Conservation (phyloP, 1,139 yeast species). For the Debaryomyces udenii region DNA sequence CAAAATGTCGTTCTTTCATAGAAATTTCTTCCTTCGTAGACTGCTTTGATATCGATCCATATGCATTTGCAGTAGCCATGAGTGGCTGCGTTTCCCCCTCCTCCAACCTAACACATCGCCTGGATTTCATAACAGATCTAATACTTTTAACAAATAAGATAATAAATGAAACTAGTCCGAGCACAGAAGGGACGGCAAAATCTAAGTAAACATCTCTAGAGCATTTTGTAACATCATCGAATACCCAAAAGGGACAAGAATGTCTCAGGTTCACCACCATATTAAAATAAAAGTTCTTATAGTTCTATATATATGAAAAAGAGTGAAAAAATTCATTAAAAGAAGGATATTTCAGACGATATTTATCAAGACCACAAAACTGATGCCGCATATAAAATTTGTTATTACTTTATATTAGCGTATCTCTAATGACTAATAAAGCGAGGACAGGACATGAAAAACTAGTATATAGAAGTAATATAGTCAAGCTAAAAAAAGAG, state of each 20-base stretch:
- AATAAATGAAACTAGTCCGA: slow-evolving; percentile 35
- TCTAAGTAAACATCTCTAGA: slow-evolving; percentile 32
- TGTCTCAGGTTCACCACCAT: slow-evolving; percentile 1
- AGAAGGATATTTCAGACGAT: slow-evolving; percentile 3
- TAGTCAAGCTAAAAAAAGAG: too few relatives aligned
- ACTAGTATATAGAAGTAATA: too few relatives aligned
- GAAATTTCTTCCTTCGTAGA: slow-evolving; percentile 14
- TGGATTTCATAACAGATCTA: slow-evolving; percentile 17
- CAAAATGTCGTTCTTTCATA: slow-evolving; percentile 54
- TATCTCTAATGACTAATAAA: slow-evolving; percentile 4
- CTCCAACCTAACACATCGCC: slow-evolving; percentile 11
- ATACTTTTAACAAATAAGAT: slow-evolving; percentile 29
- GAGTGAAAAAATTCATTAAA: background rate
- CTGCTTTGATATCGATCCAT: slow-evolving; percentile 28
- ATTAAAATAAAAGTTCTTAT: background rate
- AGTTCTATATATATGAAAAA: background rate
- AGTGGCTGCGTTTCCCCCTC: slow-evolving; percentile 35
- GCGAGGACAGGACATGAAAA: too few relatives aligned
- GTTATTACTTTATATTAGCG: background rate
- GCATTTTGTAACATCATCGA: slow-evolving; percentile 51
- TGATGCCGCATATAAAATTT: slow-evolving; percentile 8
- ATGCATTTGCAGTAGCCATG: slow-evolving; percentile 34
- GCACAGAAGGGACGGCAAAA: slow-evolving; percentile 27
- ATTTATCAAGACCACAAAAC: slow-evolving; percentile 5
- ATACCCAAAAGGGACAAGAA: slow-evolving; percentile 40